phyloP scores from a whole-genome alignment of 2,329 filamentous ascomycete genomes.

The Zarea fungicola region DNA sequence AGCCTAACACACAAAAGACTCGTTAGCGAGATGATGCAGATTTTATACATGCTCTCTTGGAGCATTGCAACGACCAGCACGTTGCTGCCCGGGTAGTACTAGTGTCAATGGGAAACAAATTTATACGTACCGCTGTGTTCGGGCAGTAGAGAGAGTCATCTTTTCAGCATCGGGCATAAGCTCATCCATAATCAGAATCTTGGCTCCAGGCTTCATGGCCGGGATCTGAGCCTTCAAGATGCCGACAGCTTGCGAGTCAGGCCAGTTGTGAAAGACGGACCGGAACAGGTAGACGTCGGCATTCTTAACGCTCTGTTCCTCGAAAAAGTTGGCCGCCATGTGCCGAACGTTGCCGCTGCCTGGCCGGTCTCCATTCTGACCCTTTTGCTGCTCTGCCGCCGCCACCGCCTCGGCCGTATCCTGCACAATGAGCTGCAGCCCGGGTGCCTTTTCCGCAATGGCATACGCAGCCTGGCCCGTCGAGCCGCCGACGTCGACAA shows the following conservation, averaged over 20 bases:
- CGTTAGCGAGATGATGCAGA: background rate
- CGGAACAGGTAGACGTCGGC: conserved; percentile 33
- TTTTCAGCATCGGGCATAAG: conserved; percentile 1
- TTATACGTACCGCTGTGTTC: background rate
- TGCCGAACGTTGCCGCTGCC: conserved; percentile 22
- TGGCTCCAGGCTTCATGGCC: background rate
- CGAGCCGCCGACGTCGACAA: conserved; percentile 14
- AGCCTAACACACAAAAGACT: background rate
- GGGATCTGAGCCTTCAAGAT: conserved; percentile 4
- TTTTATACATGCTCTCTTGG: background rate
- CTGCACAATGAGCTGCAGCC: conserved; percentile 10
- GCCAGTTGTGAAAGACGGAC: background rate
- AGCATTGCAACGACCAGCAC: background rate
- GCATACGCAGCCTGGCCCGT: conserved; percentile 8
- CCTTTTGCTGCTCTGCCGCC: background rate
- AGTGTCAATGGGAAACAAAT: background rate
- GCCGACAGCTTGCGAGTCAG: conserved; percentile 1
- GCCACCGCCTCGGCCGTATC: conserved; percentile 1
- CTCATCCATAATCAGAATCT: conserved; percentile 4
- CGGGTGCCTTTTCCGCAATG: conserved; percentile 8
- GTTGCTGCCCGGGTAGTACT: background rate
- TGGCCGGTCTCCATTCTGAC: background rate
- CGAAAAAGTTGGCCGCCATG: conserved; percentile 45
- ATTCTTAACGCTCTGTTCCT: conserved; percentile 38
- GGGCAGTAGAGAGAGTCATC: background rate